phyloP scores from a whole-genome alignment of 1,139 yeast species.

The Arxiozyma telluris region DNA sequence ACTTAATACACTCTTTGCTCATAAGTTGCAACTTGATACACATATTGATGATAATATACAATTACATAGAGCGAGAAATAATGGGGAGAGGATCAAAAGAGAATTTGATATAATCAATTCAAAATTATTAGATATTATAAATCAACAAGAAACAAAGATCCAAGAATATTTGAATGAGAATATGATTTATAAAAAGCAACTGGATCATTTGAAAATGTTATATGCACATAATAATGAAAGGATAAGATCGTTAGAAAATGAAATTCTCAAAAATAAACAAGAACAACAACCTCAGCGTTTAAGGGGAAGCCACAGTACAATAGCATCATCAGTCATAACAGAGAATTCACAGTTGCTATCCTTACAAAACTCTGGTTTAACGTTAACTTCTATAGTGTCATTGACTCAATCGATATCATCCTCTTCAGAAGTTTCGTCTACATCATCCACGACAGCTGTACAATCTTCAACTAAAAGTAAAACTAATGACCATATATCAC shows the following conservation, averaged over 20 bases:
- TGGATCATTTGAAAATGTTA: constrained; percentile 6
- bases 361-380: not conserved
- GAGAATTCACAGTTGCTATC: not conserved
- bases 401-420: not conserved
- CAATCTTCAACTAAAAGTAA: not conserved
- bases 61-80: constrained; percentile 5
- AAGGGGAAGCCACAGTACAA: not conserved
- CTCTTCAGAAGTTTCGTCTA: not conserved
- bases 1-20: constrained; percentile 9
- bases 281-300: not conserved
- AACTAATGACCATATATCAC: not conserved
- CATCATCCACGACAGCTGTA: not conserved
- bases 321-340: not conserved
- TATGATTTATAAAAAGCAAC: constrained; percentile 6
- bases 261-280: not conserved
- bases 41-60: constrained; percentile 5
- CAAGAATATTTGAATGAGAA: constrained; percentile 7
- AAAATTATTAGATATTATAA: constrained; percentile 12
- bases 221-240: constrained; percentile 2
- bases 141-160: constrained; percentile 10
- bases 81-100: constrained; percentile 7
- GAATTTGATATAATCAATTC: constrained; percentile 12
- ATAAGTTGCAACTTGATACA: constrained; percentile 9
- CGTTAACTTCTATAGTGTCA: not conserved
- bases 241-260: not conserved